phyloP scores from a whole-genome alignment of 1,139 yeast genomes.

The Kazachstania sp. region DNA sequence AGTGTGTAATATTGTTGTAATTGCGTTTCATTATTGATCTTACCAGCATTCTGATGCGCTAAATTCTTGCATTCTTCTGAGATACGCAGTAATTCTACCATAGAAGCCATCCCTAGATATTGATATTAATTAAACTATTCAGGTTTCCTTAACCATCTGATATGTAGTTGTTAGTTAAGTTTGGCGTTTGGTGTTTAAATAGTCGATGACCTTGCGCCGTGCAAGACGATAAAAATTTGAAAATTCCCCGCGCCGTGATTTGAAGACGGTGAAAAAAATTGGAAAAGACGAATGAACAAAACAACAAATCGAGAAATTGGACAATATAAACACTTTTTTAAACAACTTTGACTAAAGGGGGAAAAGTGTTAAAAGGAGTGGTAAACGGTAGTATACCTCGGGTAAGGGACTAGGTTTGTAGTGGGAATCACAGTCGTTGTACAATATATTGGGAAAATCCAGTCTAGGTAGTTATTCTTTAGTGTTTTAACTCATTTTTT shows the following conservation, averaged over 20 bases:
- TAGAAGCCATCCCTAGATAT: not conserved
- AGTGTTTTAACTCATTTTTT: not conserved
- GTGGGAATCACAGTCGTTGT: too few relatives aligned
- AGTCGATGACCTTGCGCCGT: not conserved
- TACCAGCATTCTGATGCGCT: constrained; percentile 15
- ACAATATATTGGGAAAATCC: too few relatives aligned
- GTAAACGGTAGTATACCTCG: not conserved
- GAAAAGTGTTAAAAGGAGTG: not conserved
- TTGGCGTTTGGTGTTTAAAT: not conserved
- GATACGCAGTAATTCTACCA: constrained; percentile 11
- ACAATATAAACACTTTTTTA: too few relatives aligned
- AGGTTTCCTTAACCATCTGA: too few relatives aligned
- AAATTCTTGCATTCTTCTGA: constrained; percentile 21
- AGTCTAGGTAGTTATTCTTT: not conserved
- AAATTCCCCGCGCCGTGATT: not conserved
- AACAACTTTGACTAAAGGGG: too few relatives aligned
- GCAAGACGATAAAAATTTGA: not conserved
- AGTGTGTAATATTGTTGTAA: constrained; percentile 23
- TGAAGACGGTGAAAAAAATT: too few relatives aligned
- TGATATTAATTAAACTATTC: too few relatives aligned
- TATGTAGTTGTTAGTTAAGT: too few relatives aligned
- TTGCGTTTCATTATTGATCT: constrained; percentile 13
- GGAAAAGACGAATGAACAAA: too few relatives aligned
- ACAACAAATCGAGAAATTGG: too few relatives aligned
- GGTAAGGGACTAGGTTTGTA: too few relatives aligned